phyloP scores from a whole-genome alignment of 768 basidiomycete species.

The Hygrocybe coccinea region DNA sequence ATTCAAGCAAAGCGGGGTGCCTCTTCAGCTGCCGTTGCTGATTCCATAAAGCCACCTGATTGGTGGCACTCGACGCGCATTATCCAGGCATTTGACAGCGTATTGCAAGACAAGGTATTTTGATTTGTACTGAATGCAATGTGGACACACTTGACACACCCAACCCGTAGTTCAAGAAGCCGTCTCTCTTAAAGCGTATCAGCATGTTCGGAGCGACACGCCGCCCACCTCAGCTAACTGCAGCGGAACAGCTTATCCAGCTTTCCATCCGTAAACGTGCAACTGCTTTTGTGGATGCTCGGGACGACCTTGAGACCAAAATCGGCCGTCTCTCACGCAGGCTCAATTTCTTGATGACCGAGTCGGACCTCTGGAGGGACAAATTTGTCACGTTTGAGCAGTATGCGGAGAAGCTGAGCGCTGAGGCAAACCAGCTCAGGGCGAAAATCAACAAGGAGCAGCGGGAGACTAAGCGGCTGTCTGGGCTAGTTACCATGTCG shows the following conservation, averaged over 20 bases:
- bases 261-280: slow-evolving; percentile 88
- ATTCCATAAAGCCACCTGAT: slow-evolving; percentile 82
- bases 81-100: slow-evolving; percentile 84
- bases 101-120: slow-evolving; percentile 74
- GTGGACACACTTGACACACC: slow-evolving; percentile 8
- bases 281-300: slow-evolving; percentile 89
- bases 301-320: slow-evolving; percentile 92
- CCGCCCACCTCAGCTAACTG: slow-evolving; percentile 66
- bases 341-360: slow-evolving; percentile 89
- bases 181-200: slow-evolving; percentile 80
- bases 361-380: slow-evolving; percentile 85
- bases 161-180: slow-evolving; percentile 71
- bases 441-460: slow-evolving; percentile 89
- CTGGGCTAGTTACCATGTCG: slow-evolving; percentile 71
- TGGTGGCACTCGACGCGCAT: slow-evolving; percentile 95
- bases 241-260: slow-evolving; percentile 82
- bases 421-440: slow-evolving; percentile 79
- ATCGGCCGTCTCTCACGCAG: slow-evolving; percentile 81
- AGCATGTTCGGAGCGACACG: slow-evolving; percentile 68
- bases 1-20: slow-evolving; percentile 81
- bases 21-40: slow-evolving; percentile 76
- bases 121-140: slow-evolving; percentile 1
- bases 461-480: slow-evolving; percentile 79
- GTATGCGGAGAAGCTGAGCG: slow-evolving; percentile 86
- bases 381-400: slow-evolving; percentile 93